Evolutionary conservation across 2,329 filamentous ascomycete species (phyloP).

Genomic region (Fusarium mexicanum): DNA sequence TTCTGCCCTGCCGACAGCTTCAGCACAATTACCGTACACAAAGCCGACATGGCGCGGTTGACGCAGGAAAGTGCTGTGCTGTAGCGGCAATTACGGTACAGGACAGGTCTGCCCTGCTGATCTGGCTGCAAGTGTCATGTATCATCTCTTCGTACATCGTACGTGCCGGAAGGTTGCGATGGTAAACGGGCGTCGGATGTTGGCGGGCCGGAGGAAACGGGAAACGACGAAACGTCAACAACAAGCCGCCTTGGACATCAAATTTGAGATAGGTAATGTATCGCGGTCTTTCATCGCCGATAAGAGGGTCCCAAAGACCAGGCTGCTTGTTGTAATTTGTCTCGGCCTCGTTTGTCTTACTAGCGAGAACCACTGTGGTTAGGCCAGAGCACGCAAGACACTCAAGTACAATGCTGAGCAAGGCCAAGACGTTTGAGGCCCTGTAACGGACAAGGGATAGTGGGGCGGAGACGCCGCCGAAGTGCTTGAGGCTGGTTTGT

Average conservation of each 20-base stretch:
- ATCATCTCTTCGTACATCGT: slow-evolving; percentile 31
- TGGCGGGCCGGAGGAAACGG: slow-evolving; percentile 17
- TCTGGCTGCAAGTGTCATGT: slow-evolving; percentile 27
- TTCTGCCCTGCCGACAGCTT: slow-evolving; percentile 17
- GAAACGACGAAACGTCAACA: slow-evolving; percentile 4
- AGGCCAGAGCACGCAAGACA: slow-evolving; percentile 26
- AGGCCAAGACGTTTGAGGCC: slow-evolving; percentile 11
- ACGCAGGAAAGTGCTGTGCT: slow-evolving; percentile 19
- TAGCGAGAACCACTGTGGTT: slow-evolving; percentile 16
- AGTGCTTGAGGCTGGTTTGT: slow-evolving; percentile 34
- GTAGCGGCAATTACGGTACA: slow-evolving; percentile 17
- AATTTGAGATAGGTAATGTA: slow-evolving; percentile 1
- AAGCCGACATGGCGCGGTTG: slow-evolving; percentile 29
- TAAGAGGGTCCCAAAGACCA: slow-evolving; percentile 7
- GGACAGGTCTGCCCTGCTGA: slow-evolving; percentile 14
- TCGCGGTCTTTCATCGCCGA: background rate
- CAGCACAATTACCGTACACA: slow-evolving; percentile 11
- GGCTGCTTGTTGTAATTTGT: slow-evolving; percentile 11
- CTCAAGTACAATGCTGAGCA: slow-evolving; percentile 7
- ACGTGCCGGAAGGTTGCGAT: slow-evolving; percentile 38
- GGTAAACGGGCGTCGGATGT: slow-evolving; percentile 26
- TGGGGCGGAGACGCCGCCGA: slow-evolving; percentile 38
- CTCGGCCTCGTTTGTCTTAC: slow-evolving; percentile 14
- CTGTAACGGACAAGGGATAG: slow-evolving; percentile 18
- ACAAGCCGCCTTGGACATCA: background rate